A percentile compares a stretch with the other conserved stretches of the same genome.
Evolutionary conservation across 2,329 filamentous ascomycete species (phyloP).

Genomic region (Chrysoporthe deuterocubensis): DNA sequence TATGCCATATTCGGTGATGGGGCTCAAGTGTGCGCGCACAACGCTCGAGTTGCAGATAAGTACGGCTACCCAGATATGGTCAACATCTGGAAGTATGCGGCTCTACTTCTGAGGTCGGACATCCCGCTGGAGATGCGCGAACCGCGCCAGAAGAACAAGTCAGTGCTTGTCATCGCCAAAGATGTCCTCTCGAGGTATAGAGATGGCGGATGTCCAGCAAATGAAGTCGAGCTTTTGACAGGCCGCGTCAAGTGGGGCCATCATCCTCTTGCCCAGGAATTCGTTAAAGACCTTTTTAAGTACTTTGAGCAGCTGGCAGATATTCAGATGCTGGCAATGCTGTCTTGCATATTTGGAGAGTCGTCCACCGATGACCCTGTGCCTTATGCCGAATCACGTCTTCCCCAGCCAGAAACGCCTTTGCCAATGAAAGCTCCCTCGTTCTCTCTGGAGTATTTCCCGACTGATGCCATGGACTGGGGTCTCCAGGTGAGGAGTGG

Average conservation of each 20-base stretch:
- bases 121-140: slow-evolving; percentile 71
- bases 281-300: slow-evolving; percentile 65
- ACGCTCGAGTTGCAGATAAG: slow-evolving; percentile 75
- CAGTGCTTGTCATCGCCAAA: slow-evolving; percentile 71
- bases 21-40: slow-evolving; percentile 80
- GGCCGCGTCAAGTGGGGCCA: slow-evolving; percentile 71
- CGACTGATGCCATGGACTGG: slow-evolving; percentile 60
- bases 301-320: slow-evolving; percentile 67
- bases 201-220: slow-evolving; percentile 29
- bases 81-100: slow-evolving; percentile 82
- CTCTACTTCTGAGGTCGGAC: slow-evolving; percentile 75
- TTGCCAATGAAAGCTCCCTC: slow-evolving; percentile 68
- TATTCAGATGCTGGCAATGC: slow-evolving; percentile 73
- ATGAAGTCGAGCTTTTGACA: slow-evolving; percentile 41
- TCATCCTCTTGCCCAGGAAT: slow-evolving; percentile 65
- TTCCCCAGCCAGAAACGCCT: slow-evolving; percentile 64
- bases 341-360: slow-evolving; percentile 71
- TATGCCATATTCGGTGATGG: slow-evolving; percentile 86
- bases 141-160: slow-evolving; percentile 58
- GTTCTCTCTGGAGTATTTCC: slow-evolving; percentile 70
- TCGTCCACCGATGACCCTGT: slow-evolving; percentile 58
- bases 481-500: slow-evolving; percentile 55
- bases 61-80: slow-evolving; percentile 73
- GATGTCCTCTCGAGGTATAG: slow-evolving; percentile 56
- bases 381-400: slow-evolving; percentile 60